Conservation (phyloP, 768 basidiomycete genomes). For the Nevesoporus exiguus region DNA sequence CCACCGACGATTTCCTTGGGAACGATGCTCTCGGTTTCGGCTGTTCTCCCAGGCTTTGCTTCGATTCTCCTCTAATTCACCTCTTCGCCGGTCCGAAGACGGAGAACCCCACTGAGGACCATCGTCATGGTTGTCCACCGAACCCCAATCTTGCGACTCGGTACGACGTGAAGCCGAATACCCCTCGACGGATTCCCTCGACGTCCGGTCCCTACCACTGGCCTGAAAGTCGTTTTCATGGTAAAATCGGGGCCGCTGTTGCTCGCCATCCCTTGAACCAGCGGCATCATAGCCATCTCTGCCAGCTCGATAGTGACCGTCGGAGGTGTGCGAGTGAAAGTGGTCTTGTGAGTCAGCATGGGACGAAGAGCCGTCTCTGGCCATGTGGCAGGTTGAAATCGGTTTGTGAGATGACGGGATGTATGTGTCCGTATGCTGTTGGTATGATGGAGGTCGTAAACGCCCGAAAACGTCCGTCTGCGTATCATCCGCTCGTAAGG, state of each 20-base stretch:
- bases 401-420: slow-evolving; percentile 44
- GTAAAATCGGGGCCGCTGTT: slow-evolving; percentile 41
- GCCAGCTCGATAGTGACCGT: slow-evolving; percentile 49
- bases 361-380: slow-evolving; percentile 51
- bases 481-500: slow-evolving; percentile 49
- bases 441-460: slow-evolving; percentile 42
- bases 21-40: slow-evolving; percentile 35
- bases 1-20: slow-evolving; percentile 31
- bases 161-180: slow-evolving; percentile 44
- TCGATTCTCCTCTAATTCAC: slow-evolving; percentile 38
- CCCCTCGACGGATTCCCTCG: slow-evolving; percentile 44
- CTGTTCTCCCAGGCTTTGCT: slow-evolving; percentile 34
- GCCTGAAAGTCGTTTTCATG: slow-evolving; percentile 41
- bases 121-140: slow-evolving; percentile 40
- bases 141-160: slow-evolving; percentile 44
- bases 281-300: slow-evolving; percentile 47
- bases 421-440: slow-evolving; percentile 43
- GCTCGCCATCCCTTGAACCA: slow-evolving; percentile 43
- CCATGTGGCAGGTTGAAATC: slow-evolving; percentile 44
- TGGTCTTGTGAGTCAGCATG: slow-evolving; percentile 45
- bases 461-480: slow-evolving; percentile 53
- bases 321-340: slow-evolving; percentile 38
- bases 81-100: slow-evolving; percentile 40
- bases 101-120: slow-evolving; percentile 43
- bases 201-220: slow-evolving; percentile 44